Evolutionary conservation across 1,139 yeast species (phyloP).

Genomic region (Diutina siamensis): DNA sequence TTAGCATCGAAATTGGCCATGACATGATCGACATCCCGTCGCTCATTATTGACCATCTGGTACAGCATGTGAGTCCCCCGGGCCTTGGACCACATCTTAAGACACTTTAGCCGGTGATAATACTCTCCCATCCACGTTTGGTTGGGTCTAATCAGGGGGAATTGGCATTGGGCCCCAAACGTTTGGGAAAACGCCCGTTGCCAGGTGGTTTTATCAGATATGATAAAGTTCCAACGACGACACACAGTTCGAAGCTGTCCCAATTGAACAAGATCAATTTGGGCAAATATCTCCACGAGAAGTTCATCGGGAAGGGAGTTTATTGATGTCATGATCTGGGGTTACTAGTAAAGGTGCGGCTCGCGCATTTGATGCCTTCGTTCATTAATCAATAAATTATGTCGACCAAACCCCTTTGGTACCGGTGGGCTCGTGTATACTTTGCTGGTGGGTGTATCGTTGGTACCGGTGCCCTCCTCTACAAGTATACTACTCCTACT

Average conservation of each 20-base stretch:
- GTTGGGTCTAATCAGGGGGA: conserved; percentile 49
- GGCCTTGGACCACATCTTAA: conserved; percentile 44
- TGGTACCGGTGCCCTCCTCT: conserved; percentile 55
- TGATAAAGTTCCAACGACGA: conserved; percentile 36
- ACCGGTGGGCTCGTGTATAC: conserved; percentile 47
- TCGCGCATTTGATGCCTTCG: background rate
- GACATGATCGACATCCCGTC: conserved; percentile 17
- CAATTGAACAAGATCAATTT: conserved; percentile 46
- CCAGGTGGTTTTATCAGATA: conserved; percentile 54
- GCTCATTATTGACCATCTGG: conserved; percentile 18
- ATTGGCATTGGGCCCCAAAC: conserved; percentile 29
- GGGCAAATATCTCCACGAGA: conserved; percentile 41
- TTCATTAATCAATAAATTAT: background rate
- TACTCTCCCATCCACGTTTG: conserved; percentile 46
- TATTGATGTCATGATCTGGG: conserved; percentile 9
- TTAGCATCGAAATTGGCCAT: conserved; percentile 28
- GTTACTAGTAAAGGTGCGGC: background rate
- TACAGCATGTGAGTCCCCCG: conserved; percentile 20
- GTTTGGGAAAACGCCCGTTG: conserved; percentile 38
- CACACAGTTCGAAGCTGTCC: conserved; percentile 42
- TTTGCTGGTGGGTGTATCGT: conserved; percentile 48
- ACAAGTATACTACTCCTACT: conserved; percentile 66
- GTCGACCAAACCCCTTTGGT: conserved; percentile 4
- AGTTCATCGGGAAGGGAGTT: conserved; percentile 47
- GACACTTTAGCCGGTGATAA: conserved; percentile 29